Evolutionary conservation across 257 asterid species (phyloP), one percentile per base, ranked within the genome.

Genomic region (Henckelia pumila): DNA sequence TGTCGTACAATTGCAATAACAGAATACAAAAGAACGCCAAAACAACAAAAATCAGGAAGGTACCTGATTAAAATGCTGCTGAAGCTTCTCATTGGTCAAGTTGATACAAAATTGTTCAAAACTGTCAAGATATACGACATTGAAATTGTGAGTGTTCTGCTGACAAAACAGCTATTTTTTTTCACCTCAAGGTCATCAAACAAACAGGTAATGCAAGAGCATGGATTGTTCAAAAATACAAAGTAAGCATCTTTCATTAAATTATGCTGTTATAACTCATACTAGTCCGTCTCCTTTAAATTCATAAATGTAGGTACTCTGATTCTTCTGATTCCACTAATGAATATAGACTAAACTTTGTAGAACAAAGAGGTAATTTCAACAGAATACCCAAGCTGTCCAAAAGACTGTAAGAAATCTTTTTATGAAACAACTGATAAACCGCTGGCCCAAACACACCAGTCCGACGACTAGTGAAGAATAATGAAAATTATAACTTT

Each of bases 31-130:
- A 65, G 55, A 26, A 35, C 52, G 50, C 68, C 73, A 59, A 71
- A 59, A 17, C 9, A 67, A 69, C 2, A 55, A 56, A 65, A 61
- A 70, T 32, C 22, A 37, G 59, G 63, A n/a, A 56, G 64, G 47
- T 68, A 90, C 99, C 99, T 93, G 99, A 79, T 94, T 83, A 68
- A 83, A 83, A 69, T 83, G 88, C 80, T 83, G 88, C 70, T 83
- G 88, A 68, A 83, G 88, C 77, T 83, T 83, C 78, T 83, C 88
- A 73, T 83, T 83, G 40, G 88, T 83, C 81, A 83, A 44, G 70
- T 83, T 83, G 50, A 83, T 83, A 63, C 88, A 82, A 74, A 83
- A 83, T 64, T 85, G 92, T 75, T 85, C 92, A 73, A 85, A 85
- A 75, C 92, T 85, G 89, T 70, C 47, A 35, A 75, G 5, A 68